Evolutionary conservation across 257 asterid genomes (phyloP).

Genomic region (Salvia hispanica): DNA sequence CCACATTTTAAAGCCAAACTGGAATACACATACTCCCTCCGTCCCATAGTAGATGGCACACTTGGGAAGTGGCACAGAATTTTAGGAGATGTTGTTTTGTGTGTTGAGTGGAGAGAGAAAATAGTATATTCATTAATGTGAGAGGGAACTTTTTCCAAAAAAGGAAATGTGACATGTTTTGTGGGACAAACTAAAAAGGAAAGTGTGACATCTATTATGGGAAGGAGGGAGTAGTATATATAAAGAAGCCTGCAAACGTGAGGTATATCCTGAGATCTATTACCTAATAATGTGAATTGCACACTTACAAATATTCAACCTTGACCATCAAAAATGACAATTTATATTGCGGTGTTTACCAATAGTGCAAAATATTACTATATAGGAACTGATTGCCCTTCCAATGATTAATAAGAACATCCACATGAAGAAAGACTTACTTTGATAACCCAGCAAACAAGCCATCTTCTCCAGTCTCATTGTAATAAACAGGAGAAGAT

Average conservation of each 20-base stretch:
- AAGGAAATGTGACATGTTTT: too few relatives aligned
- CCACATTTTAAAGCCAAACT: constrained; percentile 3
- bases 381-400: background rate
- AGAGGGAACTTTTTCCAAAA: too few relatives aligned
- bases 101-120: too few relatives aligned
- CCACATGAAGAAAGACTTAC: constrained; percentile 42
- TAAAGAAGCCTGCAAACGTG: background rate
- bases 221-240: background rate
- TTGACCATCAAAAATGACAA: background rate
- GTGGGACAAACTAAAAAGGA: too few relatives aligned
- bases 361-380: background rate
- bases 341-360: too few relatives aligned
- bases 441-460: constrained; percentile 82
- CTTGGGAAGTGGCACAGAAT: too few relatives aligned
- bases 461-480: constrained; percentile 90
- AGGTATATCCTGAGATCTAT: background rate
- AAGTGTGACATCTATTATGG: too few relatives aligned
- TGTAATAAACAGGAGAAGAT: constrained; percentile 82
- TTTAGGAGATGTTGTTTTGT: too few relatives aligned
- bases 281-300: background rate
- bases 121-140: too few relatives aligned
- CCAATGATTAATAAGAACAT: constrained; percentile 19
- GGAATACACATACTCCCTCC: too few relatives aligned
- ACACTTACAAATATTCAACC: constrained; percentile 12
- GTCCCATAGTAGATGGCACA: too few relatives aligned